phyloP scores from a whole-genome alignment of 371 early-diverging fungal species.

The Catenaria anguillulae region DNA sequence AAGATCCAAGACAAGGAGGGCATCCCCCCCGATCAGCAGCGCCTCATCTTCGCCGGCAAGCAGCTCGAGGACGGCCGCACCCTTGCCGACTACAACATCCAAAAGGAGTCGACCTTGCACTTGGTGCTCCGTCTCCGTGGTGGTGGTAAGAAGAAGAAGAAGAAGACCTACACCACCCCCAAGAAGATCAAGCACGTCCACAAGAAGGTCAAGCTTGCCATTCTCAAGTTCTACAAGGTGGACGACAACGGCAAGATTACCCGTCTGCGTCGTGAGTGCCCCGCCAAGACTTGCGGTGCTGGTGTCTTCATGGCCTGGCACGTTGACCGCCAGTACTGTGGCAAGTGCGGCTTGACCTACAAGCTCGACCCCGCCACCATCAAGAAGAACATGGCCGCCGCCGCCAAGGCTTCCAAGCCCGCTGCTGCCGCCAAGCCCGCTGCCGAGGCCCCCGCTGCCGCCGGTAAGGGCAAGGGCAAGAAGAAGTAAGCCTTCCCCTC shows the following conservation, averaged over 20 bases:
- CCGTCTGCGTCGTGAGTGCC: slow-evolving; percentile 94
- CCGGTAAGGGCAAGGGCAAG: too few relatives aligned
- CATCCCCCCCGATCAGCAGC: slow-evolving; percentile 99
- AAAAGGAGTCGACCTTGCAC: slow-evolving; percentile 82
- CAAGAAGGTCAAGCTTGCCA: slow-evolving; percentile 93
- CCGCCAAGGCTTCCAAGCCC: too few relatives aligned
- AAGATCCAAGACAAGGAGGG: slow-evolving; percentile 86
- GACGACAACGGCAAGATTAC: slow-evolving; percentile 92
- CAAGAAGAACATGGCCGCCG: not conserved
- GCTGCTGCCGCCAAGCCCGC: too few relatives aligned
- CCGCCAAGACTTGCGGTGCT: slow-evolving; percentile 86
- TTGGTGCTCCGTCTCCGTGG: slow-evolving; percentile 52
- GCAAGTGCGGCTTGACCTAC: slow-evolving; percentile 27
- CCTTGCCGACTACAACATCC: slow-evolving; percentile 63
- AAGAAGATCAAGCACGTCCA: slow-evolving; percentile 98
- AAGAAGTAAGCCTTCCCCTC: too few relatives aligned
- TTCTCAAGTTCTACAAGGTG: slow-evolving; percentile 96
- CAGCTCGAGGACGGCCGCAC: slow-evolving; percentile 98
- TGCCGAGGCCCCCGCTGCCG: too few relatives aligned
- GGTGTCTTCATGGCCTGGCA: slow-evolving; percentile 98
- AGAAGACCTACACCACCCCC: slow-evolving; percentile 98
- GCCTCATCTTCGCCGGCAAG: slow-evolving; percentile 99
- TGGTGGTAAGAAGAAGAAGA: slow-evolving; percentile 97
- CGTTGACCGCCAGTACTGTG: slow-evolving; percentile 90
- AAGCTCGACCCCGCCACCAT: slow-evolving; percentile 1